A percentile compares a stretch with the other conserved stretches of the same genome.
Evolutionary conservation across 768 basidiomycete genomes (phyloP).

Genomic region (Fomitopsis pulvina): DNA sequence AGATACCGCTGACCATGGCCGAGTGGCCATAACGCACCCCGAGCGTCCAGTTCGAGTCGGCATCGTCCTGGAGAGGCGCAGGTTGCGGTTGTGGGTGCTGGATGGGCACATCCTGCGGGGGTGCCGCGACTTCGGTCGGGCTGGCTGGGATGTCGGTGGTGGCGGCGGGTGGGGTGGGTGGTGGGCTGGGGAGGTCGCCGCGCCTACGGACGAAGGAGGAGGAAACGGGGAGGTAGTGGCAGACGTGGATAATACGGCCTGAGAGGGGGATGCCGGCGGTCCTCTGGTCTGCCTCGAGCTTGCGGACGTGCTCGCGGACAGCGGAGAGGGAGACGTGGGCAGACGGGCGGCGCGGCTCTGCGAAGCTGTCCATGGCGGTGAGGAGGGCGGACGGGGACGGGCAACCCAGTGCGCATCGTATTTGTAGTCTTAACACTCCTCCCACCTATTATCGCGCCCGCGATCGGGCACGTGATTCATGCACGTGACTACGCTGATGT

Average conservation of each 20-base stretch:
- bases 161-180: constrained; percentile 67
- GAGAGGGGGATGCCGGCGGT: constrained; percentile 68
- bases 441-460: background rate
- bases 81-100: constrained; percentile 10
- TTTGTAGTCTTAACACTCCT: background rate
- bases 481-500: background rate
- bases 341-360: constrained; percentile 41
- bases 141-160: constrained; percentile 38
- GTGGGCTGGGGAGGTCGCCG: constrained; percentile 59
- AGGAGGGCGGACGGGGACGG: background rate
- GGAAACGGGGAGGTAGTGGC: constrained; percentile 80
- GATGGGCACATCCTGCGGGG: constrained; percentile 3
- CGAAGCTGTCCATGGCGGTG: constrained; percentile 59
- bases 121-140: constrained; percentile 8
- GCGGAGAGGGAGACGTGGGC: constrained; percentile 58
- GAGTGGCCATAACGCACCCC: constrained; percentile 81
- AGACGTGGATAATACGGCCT: constrained; percentile 88
- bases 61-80: constrained; percentile 12
- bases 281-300: constrained; percentile 67
- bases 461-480: background rate
- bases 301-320: constrained; percentile 64
- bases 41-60: constrained; percentile 62
- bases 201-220: constrained; percentile 47
- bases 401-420: background rate
- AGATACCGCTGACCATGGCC: constrained; percentile 93